phyloP scores from a whole-genome alignment of 257 asterid species.

The Rubia yunnanensis region DNA sequence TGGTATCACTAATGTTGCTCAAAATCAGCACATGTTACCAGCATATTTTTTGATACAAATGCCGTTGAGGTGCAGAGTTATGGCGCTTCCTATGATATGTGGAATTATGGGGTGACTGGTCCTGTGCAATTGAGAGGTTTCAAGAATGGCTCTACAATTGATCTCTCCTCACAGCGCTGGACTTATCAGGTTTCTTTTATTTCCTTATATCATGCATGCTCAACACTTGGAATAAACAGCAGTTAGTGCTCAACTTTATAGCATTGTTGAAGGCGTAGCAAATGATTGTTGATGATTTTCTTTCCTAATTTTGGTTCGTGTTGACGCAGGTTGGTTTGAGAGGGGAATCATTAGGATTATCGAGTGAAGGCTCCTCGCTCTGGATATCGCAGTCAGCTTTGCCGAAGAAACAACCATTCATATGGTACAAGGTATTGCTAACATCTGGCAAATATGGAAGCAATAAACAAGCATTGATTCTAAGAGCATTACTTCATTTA shows the following conservation, averaged over 20 bases:
- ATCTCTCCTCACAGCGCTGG: slow-evolving; percentile 57
- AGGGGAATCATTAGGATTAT: slow-evolving; percentile 63
- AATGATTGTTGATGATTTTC: background rate
- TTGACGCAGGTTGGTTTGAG: slow-evolving; percentile 64
- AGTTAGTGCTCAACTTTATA: background rate
- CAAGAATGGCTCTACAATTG: slow-evolving; percentile 39
- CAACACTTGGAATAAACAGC: background rate
- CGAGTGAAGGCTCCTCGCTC: slow-evolving; percentile 52
- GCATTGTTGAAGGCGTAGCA: background rate
- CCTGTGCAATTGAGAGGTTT: slow-evolving; percentile 53
- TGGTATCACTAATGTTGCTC: background rate
- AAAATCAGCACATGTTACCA: background rate
- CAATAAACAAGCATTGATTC: background rate
- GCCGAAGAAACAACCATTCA: slow-evolving; percentile 69
- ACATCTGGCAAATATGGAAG: background rate
- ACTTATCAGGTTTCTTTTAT: slow-evolving; percentile 53
- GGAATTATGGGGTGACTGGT: slow-evolving; percentile 64
- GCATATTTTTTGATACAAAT: slow-evolving; percentile 9
- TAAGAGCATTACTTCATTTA: background rate
- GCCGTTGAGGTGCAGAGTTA: slow-evolving; percentile 39
- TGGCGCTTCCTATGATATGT: slow-evolving; percentile 47
- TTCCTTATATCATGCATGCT: background rate
- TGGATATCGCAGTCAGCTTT: slow-evolving; percentile 53
- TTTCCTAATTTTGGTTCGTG: background rate
- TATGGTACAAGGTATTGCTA: slow-evolving; percentile 79